Evolutionary conservation across 2,329 filamentous ascomycete species (phyloP).

Genomic region (Ascochyta rabiei): DNA sequence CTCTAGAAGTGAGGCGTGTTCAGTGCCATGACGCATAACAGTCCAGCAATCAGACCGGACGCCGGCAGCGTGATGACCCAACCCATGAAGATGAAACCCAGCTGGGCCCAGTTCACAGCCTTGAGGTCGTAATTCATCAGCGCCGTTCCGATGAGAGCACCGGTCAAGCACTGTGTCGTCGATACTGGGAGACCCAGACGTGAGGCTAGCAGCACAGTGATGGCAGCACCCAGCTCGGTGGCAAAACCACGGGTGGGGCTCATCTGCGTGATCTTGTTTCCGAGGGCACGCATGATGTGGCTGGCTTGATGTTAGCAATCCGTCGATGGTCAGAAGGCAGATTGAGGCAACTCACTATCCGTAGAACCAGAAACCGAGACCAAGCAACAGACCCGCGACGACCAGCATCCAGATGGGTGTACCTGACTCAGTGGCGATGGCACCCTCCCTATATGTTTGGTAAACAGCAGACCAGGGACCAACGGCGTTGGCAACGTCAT

Average conservation of each 20-base stretch:
- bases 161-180: slow-evolving; percentile 63
- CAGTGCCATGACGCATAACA: slow-evolving; percentile 50
- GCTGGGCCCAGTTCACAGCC: slow-evolving; percentile 52
- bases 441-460: slow-evolving; percentile 62
- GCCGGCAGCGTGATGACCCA: slow-evolving; percentile 53
- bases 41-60: slow-evolving; percentile 49
- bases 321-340: background rate
- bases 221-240: slow-evolving; percentile 53
- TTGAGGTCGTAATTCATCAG: slow-evolving; percentile 42
- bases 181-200: slow-evolving; percentile 67
- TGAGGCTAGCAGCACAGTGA: slow-evolving; percentile 69
- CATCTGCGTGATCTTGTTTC: slow-evolving; percentile 66
- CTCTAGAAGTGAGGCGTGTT: slow-evolving; percentile 49
- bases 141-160: slow-evolving; percentile 32
- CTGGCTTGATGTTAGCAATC: background rate
- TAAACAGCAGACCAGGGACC: slow-evolving; percentile 67
- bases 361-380: slow-evolving; percentile 65
- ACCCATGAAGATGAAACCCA: slow-evolving; percentile 50
- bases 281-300: slow-evolving; percentile 67
- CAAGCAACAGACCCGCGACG: slow-evolving; percentile 59
- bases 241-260: slow-evolving; percentile 60
- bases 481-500: slow-evolving; percentile 65
- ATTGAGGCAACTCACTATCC: slow-evolving; percentile 51
- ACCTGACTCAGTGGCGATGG: slow-evolving; percentile 52
- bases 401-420: slow-evolving; percentile 67